Percentiles rank a stretch among this genome's conserved stretches.
These are phyloP conservation scores for Penicillium taxi DNA, from an alignment of 495 filamentous ascomycete genomes.

Conservation along the genomic window DNA sequence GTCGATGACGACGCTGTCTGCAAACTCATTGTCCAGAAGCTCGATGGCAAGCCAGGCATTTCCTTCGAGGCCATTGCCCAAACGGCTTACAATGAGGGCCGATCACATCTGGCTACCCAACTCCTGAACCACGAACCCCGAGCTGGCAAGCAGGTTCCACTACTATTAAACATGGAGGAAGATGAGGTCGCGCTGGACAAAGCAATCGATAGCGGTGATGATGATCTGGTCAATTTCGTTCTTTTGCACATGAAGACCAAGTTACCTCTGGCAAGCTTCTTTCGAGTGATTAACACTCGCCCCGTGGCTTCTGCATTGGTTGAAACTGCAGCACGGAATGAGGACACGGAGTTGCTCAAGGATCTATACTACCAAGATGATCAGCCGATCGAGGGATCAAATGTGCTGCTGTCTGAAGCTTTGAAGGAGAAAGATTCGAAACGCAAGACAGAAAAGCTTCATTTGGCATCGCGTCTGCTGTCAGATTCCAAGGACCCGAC, in stretches of 20 bases:
- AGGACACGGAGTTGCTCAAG: constrained; percentile 79
- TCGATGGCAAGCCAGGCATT: constrained; percentile 80
- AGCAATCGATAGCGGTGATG: constrained; percentile 90
- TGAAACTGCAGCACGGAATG: constrained; percentile 66
- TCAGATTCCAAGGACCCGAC: constrained; percentile 72
- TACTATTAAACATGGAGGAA: constrained; percentile 93
- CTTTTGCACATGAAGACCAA: constrained; percentile 85
- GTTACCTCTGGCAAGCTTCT: constrained; percentile 82
- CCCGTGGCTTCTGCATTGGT: constrained; percentile 85
- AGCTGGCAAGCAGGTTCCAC: constrained; percentile 87
- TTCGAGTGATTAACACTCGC: constrained; percentile 80
- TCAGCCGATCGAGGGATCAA: constrained; percentile 78
- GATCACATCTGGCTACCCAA: constrained; percentile 76
- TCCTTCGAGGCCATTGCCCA: constrained; percentile 92
- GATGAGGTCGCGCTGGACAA: constrained; percentile 94
- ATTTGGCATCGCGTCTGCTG: constrained; percentile 70
- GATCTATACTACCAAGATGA: constrained; percentile 98
- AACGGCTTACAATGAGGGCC: constrained; percentile 92
- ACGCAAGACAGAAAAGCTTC: constrained; percentile 73
- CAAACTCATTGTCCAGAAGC: constrained; percentile 74
- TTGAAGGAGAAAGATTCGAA: constrained; percentile 54
- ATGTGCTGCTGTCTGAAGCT: constrained; percentile 77
- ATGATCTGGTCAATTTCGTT: constrained; percentile 84
- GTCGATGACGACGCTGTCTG: constrained; percentile 87
- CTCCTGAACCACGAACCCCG: constrained; percentile 88